phyloP scores from a whole-genome alignment of 2,329 filamentous ascomycete species.

The Cladosporium sphaerospermum region DNA sequence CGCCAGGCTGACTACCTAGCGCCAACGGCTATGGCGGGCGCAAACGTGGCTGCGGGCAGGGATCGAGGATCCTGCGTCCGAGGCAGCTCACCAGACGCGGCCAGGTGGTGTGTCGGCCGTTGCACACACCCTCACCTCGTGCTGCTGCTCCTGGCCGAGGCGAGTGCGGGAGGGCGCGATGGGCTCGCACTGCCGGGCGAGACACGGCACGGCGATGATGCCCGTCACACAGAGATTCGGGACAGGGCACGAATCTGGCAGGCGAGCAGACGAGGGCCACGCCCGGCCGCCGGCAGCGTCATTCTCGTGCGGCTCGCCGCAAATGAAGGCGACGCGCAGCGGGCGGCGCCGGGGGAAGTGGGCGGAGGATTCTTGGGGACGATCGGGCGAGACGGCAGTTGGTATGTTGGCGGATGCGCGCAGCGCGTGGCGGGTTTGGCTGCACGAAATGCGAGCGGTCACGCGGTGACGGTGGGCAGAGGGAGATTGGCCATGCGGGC shows the following conservation, averaged over 20 bases:
- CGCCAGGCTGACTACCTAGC: too few species aligned
- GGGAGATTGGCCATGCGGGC: not conserved
- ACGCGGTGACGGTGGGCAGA: not conserved
- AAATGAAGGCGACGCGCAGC: not conserved
- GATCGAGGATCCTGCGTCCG: conserved; percentile 7
- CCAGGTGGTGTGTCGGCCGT: too few species aligned
- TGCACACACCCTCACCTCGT: not conserved
- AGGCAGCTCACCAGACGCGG: not conserved
- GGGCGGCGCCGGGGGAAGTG: not conserved
- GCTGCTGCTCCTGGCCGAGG: not conserved
- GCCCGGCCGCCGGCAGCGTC: not conserved
- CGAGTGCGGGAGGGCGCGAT: conserved; percentile 4
- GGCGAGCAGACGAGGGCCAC: conserved; percentile 1
- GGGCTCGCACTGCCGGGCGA: conserved; percentile 1
- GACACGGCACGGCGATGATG: not conserved
- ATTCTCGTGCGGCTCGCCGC: not conserved
- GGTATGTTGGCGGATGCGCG: not conserved
- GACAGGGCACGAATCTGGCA: conserved; percentile 1
- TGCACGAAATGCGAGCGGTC: not conserved
- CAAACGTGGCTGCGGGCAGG: conserved; percentile 12
- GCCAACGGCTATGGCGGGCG: conserved; percentile 1
- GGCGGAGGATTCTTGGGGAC: not conserved
- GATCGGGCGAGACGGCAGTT: conserved; percentile 1
- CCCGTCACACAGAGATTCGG: not conserved
- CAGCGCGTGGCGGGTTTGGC: too few species aligned